phyloP scores from a whole-genome alignment of 768 basidiomycete species.

The Tricholoma furcatifolium region DNA sequence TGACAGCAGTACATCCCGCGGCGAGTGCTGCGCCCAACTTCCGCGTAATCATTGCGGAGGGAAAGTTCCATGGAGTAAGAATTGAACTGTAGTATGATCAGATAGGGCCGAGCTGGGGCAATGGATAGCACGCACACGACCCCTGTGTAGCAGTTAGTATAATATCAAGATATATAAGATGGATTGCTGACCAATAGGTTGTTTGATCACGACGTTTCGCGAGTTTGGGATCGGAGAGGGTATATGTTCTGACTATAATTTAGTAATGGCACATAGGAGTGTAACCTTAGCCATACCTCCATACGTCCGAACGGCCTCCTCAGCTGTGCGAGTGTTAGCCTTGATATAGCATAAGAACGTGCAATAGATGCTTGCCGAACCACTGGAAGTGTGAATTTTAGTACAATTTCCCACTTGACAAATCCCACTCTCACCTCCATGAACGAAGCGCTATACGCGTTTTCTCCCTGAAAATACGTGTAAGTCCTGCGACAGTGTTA shows the following conservation, averaged over 20 bases:
- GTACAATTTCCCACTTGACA: not conserved
- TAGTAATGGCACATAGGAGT: not conserved
- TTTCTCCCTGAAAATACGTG: conserved; percentile 63
- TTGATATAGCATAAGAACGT: not conserved
- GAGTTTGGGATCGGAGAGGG: conserved; percentile 68
- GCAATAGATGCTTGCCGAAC: conserved; percentile 57
- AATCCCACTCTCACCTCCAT: conserved; percentile 54
- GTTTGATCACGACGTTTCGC: conserved; percentile 90
- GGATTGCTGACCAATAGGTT: conserved; percentile 69
- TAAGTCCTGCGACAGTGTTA: conserved; percentile 3
- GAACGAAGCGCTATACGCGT: conserved; percentile 81
- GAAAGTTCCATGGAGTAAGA: conserved; percentile 91
- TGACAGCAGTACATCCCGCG: conserved; percentile 93
- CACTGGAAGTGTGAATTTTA: conserved; percentile 45
- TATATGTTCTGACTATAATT: conserved; percentile 60
- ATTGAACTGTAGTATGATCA: conserved; percentile 53
- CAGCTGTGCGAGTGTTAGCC: conserved; percentile 51
- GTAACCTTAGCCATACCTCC: conserved; percentile 54
- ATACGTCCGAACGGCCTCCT: conserved; percentile 89
- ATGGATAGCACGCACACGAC: conserved; percentile 35
- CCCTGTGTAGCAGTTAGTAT: conserved; percentile 20
- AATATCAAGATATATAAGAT: not conserved
- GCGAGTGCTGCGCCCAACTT: conserved; percentile 88
- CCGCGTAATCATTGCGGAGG: conserved; percentile 92
- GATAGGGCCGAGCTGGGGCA: not conserved